Base-by-base conservation (phyloP, 345 rosid genomes). In the Hibiscus mutabilis region DNA sequence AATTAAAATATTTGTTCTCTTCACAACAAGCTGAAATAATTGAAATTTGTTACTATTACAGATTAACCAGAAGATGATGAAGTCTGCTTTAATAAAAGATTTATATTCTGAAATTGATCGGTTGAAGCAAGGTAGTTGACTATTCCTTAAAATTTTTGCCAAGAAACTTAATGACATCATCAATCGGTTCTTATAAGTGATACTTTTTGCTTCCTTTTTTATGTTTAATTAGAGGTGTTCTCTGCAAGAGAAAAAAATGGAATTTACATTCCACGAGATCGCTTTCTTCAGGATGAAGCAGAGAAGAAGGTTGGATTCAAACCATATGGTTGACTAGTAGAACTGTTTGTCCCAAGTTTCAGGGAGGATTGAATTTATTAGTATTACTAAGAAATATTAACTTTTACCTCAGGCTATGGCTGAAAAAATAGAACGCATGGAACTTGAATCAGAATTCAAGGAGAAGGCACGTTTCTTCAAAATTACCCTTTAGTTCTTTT, bases 21-120 rank as follows among this genome's bases (percentile, higher is more conserved):
- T 64, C 73, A 46, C 33, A 72, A 67, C 47, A 47, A 58, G 60
- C 44, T 69, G 61, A 69, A 22, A 74, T 77, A 65, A 18, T 16
- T 73, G 74, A 18, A 47, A 21, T 27, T 75, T 71, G 24, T 63
- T 62, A 40, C 44, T 47, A 16, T 78, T 60, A 74, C 92, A 94
- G 98, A 80, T 96, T 72, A 96, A 96, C 82, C 99, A 96, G 81
- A 96, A 96, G 96, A 90, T 96, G 98, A 92, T 96, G 99, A 96
- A 96, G 85, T 81, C 98, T 76, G 99, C 98, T 56, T 73, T 92
- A 86, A 92, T 92, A 82, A 96, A 92, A 82, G 98, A 92, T 86
- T 74, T 96, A n/a, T 92, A 96, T 75, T 90, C 94, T 77, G 96
- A 96, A 83, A 96, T 96, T 81, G 98, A 96, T 79, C 81, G 96